Conservation (phyloP, 23 red algal genomes). For the Agarophyton chilense region DNA sequence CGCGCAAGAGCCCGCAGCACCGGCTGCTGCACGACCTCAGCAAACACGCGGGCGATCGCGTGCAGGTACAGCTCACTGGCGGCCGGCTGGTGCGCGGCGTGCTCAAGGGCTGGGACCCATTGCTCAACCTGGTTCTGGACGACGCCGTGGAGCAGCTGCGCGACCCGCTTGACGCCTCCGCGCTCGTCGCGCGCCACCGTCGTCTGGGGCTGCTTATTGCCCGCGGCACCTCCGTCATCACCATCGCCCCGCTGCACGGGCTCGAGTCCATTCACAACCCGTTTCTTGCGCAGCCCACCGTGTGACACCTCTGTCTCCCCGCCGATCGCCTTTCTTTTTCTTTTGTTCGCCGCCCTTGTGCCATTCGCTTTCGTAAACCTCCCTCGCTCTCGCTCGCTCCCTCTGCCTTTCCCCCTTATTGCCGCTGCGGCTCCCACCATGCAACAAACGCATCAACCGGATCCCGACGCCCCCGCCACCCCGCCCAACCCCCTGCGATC, state of each 20-base stretch:
- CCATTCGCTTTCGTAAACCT: no score
- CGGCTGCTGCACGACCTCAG: conserved; percentile 78
- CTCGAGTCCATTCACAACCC: conserved; percentile 80
- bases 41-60: conserved; percentile 64
- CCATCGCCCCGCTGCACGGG: conserved; percentile 78
- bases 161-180: conserved; percentile 79
- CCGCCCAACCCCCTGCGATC: conserved; percentile 47
- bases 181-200: conserved; percentile 58
- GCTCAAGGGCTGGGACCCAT: conserved; percentile 93
- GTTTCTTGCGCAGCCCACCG: conserved; percentile 54
- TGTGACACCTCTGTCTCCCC: not conserved
- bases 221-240: conserved; percentile 91
- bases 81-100: conserved; percentile 85
- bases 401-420: no score
- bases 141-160: conserved; percentile 86
- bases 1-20: conserved; percentile 25
- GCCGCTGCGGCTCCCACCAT: no score
- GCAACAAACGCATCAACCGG: no score
- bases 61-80: conserved; percentile 85
- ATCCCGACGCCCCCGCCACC: no score
- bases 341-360: no score
- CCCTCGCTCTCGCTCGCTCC: no score
- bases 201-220: conserved; percentile 88
- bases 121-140: conserved; percentile 96
- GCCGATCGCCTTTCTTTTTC: not conserved